A percentile compares a stretch with the other conserved stretches of the same genome.
Evolutionary conservation across 805 yeast species (phyloP).

Genomic region (Kodamaea neixiangensis): DNA sequence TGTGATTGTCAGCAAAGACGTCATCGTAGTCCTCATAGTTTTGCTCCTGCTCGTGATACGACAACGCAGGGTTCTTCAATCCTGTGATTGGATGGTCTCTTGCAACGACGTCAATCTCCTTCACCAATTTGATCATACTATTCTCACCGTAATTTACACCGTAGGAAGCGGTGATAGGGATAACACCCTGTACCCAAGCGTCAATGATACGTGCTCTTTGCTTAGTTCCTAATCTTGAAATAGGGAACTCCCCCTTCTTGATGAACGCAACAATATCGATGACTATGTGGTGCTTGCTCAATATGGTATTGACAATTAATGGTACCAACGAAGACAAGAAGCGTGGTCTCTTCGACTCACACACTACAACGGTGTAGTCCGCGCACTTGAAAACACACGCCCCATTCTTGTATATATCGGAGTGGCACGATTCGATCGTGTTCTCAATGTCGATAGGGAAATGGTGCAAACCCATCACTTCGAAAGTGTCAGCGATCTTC

Average conservation of each 20-base stretch:
- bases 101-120: constrained; percentile 51
- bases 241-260: constrained; percentile 60
- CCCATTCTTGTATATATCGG: constrained; percentile 56
- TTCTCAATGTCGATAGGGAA: constrained; percentile 82
- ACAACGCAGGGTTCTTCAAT: constrained; percentile 42
- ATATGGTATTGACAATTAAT: constrained; percentile 71
- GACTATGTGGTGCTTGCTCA: constrained; percentile 79
- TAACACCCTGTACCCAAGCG: constrained; percentile 49
- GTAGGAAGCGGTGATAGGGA: constrained; percentile 42
- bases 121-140: constrained; percentile 56
- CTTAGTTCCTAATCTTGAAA: constrained; percentile 70
- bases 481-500: constrained; percentile 81
- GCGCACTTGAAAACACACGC: constrained; percentile 79
- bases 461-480: constrained; percentile 86
- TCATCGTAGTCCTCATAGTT: constrained; percentile 22
- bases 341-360: constrained; percentile 57
- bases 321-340: constrained; percentile 78
- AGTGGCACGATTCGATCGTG: constrained; percentile 49
- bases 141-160: constrained; percentile 69
- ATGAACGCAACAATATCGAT: constrained; percentile 85
- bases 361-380: constrained; percentile 72
- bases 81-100: constrained; percentile 42
- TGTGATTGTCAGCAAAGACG: constrained; percentile 33
- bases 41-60: constrained; percentile 36
- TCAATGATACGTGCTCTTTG: constrained; percentile 72